phyloP scores from a whole-genome alignment of 768 basidiomycete species.

The Fistulinella prunicolor region DNA sequence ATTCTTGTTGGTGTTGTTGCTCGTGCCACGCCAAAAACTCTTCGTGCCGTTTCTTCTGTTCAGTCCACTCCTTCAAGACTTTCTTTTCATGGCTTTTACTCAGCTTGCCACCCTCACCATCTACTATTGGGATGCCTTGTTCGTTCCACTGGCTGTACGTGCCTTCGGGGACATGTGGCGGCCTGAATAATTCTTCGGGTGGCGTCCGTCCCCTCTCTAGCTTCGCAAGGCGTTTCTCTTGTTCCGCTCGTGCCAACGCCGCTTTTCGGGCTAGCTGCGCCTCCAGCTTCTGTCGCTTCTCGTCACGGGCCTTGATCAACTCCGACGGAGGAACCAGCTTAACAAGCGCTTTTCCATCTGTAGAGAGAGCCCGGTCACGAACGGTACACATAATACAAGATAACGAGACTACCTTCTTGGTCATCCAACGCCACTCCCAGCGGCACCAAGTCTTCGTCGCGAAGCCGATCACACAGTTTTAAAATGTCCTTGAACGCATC shows the following conservation, averaged over 20 bases:
- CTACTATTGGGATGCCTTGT: slow-evolving; percentile 80
- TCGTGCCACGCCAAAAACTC: slow-evolving; percentile 61
- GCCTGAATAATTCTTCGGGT: slow-evolving; percentile 79
- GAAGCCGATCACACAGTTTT: slow-evolving; percentile 81
- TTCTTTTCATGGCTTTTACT: slow-evolving; percentile 82
- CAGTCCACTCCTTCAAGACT: slow-evolving; percentile 64
- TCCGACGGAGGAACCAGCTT: slow-evolving; percentile 85
- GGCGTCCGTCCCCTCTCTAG: slow-evolving; percentile 81
- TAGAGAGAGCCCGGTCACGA: not conserved
- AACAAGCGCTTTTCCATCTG: slow-evolving; percentile 93
- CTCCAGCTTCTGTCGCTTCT: slow-evolving; percentile 72
- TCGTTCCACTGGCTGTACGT: slow-evolving; percentile 85
- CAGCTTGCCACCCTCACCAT: slow-evolving; percentile 78
- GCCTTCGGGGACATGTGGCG: slow-evolving; percentile 70
- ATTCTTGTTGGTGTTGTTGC: slow-evolving; percentile 16
- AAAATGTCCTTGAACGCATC: slow-evolving; percentile 76
- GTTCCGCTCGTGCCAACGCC: slow-evolving; percentile 60
- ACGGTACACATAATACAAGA: not conserved
- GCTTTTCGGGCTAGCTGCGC: slow-evolving; percentile 82
- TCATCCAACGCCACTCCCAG: slow-evolving; percentile 96
- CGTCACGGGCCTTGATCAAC: slow-evolving; percentile 81
- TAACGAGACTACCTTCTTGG: slow-evolving; percentile 68
- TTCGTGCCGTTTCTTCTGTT: slow-evolving; percentile 77
- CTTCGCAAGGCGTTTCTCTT: slow-evolving; percentile 66
- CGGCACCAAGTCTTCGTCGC: slow-evolving; percentile 88